Evolutionary conservation across 75 land plant genomes (phyloP).

Genomic region (Cupressus sempervirens): DNA sequence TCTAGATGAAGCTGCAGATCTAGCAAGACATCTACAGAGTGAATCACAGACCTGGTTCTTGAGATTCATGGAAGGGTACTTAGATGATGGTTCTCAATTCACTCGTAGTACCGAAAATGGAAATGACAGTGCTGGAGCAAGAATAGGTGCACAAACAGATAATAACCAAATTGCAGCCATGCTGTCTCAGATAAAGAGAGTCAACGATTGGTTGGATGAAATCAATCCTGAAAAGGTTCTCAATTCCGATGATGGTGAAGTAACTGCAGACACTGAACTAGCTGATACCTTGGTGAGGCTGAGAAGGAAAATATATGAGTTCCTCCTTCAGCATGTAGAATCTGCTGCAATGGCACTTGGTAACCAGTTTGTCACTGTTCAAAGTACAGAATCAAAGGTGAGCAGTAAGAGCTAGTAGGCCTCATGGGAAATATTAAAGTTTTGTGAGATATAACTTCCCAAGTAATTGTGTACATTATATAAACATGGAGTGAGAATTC

Average conservation of each 20-base stretch:
- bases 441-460: background rate
- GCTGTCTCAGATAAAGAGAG: slow-evolving; percentile 82
- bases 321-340: slow-evolving; percentile 85
- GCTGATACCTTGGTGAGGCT: slow-evolving; percentile 66
- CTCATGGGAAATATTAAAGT: background rate
- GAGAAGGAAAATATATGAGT: slow-evolving; percentile 88
- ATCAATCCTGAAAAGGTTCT: slow-evolving; percentile 31
- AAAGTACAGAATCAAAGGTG: slow-evolving; percentile 12
- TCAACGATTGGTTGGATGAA: slow-evolving; percentile 88
- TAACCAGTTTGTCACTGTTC: slow-evolving; percentile 25
- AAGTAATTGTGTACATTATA: slow-evolving; percentile 5
- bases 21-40: slow-evolving; percentile 46
- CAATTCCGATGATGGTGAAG: slow-evolving; percentile 28
- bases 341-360: slow-evolving; percentile 81
- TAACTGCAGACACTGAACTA: slow-evolving; percentile 20
- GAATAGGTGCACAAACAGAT: slow-evolving; percentile 29
- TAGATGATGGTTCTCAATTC: slow-evolving; percentile 30
- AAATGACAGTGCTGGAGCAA: background rate
- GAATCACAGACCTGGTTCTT: slow-evolving; percentile 84
- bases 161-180: slow-evolving; percentile 72
- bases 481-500: background rate
- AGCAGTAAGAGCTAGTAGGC: background rate
- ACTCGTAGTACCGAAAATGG: slow-evolving; percentile 33
- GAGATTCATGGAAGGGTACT: slow-evolving; percentile 71
- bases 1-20: slow-evolving; percentile 52